Evolutionary conservation across 2,329 filamentous ascomycete genomes (phyloP).

Genomic region (Fusarium palustre): DNA sequence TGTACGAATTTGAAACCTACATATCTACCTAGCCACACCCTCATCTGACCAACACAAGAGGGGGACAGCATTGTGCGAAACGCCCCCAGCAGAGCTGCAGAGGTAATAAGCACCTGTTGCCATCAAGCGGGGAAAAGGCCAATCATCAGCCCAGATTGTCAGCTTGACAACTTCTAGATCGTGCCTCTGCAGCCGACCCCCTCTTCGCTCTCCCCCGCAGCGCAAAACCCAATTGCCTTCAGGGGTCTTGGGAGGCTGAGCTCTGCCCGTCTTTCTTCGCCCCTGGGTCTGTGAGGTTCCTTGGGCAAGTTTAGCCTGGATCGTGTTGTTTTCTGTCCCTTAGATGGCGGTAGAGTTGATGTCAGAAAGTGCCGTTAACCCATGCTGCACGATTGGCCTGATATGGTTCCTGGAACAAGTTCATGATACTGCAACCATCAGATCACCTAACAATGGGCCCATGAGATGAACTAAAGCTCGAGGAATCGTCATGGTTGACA

Average conservation of each 20-base stretch:
- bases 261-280: neutral
- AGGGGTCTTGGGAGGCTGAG: conserved; percentile 30
- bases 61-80: conserved; percentile 20
- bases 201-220: conserved; percentile 19
- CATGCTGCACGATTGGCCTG: conserved; percentile 2
- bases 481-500: conserved; percentile 18
- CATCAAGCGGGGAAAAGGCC: conserved; percentile 31
- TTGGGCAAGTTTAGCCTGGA: conserved; percentile 4
- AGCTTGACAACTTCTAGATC: conserved; percentile 23
- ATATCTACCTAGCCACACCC: conserved; percentile 15
- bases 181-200: conserved; percentile 11
- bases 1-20: conserved; percentile 25
- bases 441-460: conserved; percentile 27
- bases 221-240: conserved; percentile 38
- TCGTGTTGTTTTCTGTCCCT: neutral
- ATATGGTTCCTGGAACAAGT: neutral
- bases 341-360: conserved; percentile 13
- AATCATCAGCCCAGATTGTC: conserved; percentile 33
- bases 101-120: conserved; percentile 26
- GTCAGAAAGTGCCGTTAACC: neutral
- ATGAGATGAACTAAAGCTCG: conserved; percentile 12
- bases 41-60: conserved; percentile 29
- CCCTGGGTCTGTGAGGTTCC: neutral
- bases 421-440: neutral
- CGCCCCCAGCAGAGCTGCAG: conserved; percentile 10